Evolutionary conservation across 257 asterid genomes (phyloP).

Genomic region (Capsicum rhomboideum): DNA sequence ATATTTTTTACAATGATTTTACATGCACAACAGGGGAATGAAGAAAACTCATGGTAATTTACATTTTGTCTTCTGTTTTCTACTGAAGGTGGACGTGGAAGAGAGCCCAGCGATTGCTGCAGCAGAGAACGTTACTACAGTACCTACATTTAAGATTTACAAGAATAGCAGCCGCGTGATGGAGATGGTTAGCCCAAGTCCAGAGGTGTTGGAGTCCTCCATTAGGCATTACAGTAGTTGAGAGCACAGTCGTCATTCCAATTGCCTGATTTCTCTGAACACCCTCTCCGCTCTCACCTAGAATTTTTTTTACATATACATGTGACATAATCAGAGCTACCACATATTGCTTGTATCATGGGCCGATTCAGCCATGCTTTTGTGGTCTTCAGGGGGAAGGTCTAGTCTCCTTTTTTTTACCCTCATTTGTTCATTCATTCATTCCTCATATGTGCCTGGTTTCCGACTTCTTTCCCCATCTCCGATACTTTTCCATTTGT

Average conservation of each 20-base stretch:
- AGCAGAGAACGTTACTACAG: constrained; percentile 42
- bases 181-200: constrained; percentile 51
- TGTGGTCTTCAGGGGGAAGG: neutral
- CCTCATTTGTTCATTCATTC: constrained; percentile 1
- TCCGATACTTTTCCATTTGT: neutral
- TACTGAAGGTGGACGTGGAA: constrained; percentile 54
- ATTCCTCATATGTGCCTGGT: constrained; percentile 10
- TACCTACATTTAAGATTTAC: constrained; percentile 59
- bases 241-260: neutral
- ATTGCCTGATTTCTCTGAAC: constrained; percentile 5
- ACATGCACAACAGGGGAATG: neutral
- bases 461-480: neutral
- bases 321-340: neutral
- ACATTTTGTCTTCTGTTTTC: neutral
- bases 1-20: neutral
- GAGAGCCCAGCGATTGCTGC: constrained; percentile 35
- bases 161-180: constrained; percentile 36
- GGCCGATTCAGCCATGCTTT: neutral
- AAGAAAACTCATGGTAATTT: neutral
- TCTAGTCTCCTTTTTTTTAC: constrained; percentile 6
- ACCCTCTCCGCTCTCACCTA: neutral
- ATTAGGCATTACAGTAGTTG: constrained; percentile 8
- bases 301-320: neutral
- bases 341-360: neutral
- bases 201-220: constrained; percentile 48